Percentiles rank a stretch among this genome's conserved stretches.
These are phyloP conservation scores for Epicoccum sorghinum DNA, from an alignment of 2,329 filamentous ascomycete species.

Conservation along the genomic window DNA sequence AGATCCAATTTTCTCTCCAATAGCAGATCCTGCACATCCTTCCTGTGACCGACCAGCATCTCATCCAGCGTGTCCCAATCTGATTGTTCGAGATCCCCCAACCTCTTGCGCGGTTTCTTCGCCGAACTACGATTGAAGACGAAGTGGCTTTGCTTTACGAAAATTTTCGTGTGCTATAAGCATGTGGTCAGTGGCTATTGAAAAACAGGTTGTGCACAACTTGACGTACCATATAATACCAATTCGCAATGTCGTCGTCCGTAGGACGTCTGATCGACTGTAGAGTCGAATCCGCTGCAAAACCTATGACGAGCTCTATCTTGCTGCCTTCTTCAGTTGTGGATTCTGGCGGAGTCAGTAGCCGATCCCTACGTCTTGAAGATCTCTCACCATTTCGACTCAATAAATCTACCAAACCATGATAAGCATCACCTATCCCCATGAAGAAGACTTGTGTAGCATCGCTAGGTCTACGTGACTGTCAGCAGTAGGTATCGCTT, in stretches of 20 bases:
- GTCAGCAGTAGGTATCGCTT: background rate
- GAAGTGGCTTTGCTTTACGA: slow-evolving; percentile 74
- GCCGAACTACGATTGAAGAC: slow-evolving; percentile 72
- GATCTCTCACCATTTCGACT: slow-evolving; percentile 69
- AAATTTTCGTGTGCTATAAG: slow-evolving; percentile 72
- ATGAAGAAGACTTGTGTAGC: slow-evolving; percentile 80
- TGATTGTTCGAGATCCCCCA: slow-evolving; percentile 60
- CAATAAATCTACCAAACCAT: slow-evolving; percentile 81
- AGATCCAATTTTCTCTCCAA: slow-evolving; percentile 50
- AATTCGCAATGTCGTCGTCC: slow-evolving; percentile 77
- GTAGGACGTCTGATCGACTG: slow-evolving; percentile 69
- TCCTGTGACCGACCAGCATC: slow-evolving; percentile 62
- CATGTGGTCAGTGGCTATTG: background rate
- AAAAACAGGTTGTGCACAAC: too few relatives aligned
- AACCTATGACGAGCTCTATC: slow-evolving; percentile 78
- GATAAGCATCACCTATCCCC: slow-evolving; percentile 87
- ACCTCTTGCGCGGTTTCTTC: slow-evolving; percentile 62
- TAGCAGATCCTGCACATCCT: slow-evolving; percentile 57
- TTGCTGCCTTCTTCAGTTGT: slow-evolving; percentile 9
- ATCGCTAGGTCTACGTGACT: slow-evolving; percentile 57
- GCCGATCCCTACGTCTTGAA: background rate
- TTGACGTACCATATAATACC: slow-evolving; percentile 73
- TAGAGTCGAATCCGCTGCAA: slow-evolving; percentile 76
- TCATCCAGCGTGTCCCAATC: slow-evolving; percentile 56
- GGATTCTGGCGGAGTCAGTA: slow-evolving; percentile 8